These are phyloP conservation scores for Lactarius tabidus DNA, from an alignment of 768 basidiomycete species.

Conservation along the genomic window DNA sequence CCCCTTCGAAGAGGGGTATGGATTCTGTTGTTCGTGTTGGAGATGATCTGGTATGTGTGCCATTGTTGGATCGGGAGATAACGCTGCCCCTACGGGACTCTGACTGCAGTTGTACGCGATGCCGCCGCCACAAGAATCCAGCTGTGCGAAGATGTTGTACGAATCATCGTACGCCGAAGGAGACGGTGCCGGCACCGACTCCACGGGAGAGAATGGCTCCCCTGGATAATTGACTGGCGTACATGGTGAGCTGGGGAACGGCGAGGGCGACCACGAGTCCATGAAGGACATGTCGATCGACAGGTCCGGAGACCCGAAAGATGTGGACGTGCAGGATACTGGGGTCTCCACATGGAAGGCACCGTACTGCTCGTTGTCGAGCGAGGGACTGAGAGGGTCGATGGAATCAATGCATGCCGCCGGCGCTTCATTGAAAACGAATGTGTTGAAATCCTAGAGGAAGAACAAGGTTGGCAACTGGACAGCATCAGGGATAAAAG, in stretches of 20 bases:
- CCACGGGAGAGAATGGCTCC: constrained; percentile 14
- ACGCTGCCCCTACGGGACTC: not conserved
- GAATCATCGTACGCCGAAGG: constrained; percentile 8
- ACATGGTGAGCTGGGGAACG: constrained; percentile 19
- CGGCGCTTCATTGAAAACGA: constrained; percentile 24
- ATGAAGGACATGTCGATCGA: constrained; percentile 20
- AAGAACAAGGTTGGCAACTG: not conserved
- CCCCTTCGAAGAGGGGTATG: constrained; percentile 5
- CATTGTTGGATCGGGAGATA: not conserved
- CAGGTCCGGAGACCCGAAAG: constrained; percentile 1
- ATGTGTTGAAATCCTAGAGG: constrained; percentile 23
- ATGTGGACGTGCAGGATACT: constrained; percentile 1
- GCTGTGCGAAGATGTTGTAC: constrained; percentile 6
- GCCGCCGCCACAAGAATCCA: constrained; percentile 5
- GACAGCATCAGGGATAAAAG: not conserved
- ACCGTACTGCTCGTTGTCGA: not conserved
- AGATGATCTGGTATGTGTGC: constrained; percentile 1
- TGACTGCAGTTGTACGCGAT: constrained; percentile 4
- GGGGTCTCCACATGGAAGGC: constrained; percentile 13
- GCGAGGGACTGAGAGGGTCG: constrained; percentile 23
- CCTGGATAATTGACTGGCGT: constrained; percentile 19
- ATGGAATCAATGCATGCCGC: constrained; percentile 24
- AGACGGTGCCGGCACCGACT: constrained; percentile 17
- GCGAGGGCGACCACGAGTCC: constrained; percentile 15
- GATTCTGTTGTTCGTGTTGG: constrained; percentile 1